Base-by-base conservation (phyloP, 2,329 filamentous ascomycete genomes). In the Sclerotinia minor region DNA sequence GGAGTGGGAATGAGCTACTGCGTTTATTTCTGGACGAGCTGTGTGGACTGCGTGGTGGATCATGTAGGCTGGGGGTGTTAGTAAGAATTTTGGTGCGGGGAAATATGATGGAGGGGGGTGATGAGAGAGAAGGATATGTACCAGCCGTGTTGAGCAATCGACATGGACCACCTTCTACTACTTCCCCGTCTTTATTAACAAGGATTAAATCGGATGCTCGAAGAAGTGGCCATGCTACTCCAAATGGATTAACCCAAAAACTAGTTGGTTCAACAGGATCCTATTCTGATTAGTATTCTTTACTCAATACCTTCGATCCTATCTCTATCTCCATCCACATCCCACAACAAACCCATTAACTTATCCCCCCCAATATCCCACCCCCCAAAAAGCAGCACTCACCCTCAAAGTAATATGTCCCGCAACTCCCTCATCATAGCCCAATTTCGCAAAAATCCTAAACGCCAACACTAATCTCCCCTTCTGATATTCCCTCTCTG, bases 161-260 rank as follows among this genome's bases (percentile, higher is more conserved):
- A 41, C 70, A 69, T 15, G 78, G 75, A 0, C 88, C 88, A 4
- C 88, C 88, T 15, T 86, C 88, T 44, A 91, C 83, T 32, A 91
- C 83, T 32, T 85, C 79, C 2, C 89, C 89, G 0, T 83, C 76
- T 63, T 86, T 81, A 72, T 89, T 82, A 1, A 91, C 88, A 21
- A 84, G 85, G 65, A 91, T 89, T n/a, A 92, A 81, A 71, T 91
- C 87, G 0, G 85, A 88, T 0, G 83, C 82, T 67, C 85, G 88
- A 54, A 91, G 84, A 1, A 76, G 68, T 11, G 75, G 75, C 76
- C 76, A 78, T 2, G 76, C 75, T 24, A 78, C 74, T 21, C 76
- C 76, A 64, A 78, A 77, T 19, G 76, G 76, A 47, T 78, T 78
- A 5, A 77, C 76, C 76, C 76, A 77, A 29, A 77, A 77, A 47